phyloP scores from a whole-genome alignment of 768 basidiomycete species.

The Mycena floridula region DNA sequence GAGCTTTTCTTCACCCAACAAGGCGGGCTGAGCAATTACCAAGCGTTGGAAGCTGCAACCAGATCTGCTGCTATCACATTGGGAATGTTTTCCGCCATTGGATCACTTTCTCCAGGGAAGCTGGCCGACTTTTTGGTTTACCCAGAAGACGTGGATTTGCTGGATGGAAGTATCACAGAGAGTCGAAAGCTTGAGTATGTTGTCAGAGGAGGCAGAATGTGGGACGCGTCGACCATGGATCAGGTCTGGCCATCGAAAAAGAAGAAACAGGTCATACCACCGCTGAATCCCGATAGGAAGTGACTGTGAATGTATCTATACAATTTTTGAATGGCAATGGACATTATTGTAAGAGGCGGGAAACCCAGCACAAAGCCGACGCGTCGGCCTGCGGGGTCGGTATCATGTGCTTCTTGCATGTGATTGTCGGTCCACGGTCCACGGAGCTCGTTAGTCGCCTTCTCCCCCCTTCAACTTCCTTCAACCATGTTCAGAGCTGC shows the following conservation, averaged over 20 bases:
- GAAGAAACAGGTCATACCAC: constrained; percentile 46
- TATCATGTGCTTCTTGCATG: too few relatives aligned
- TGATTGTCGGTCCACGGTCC: too few relatives aligned
- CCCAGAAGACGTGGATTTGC: constrained; percentile 51
- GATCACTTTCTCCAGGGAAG: constrained; percentile 58
- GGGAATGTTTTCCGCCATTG: constrained; percentile 55
- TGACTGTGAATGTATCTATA: too few relatives aligned
- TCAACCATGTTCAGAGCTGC: background rate
- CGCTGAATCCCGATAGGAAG: constrained; percentile 34
- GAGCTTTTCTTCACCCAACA: constrained; percentile 62
- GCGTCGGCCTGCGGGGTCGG: too few relatives aligned
- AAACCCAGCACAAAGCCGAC: too few relatives aligned
- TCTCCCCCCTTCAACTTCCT: too few relatives aligned
- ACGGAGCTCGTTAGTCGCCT: too few relatives aligned
- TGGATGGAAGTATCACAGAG: constrained; percentile 42
- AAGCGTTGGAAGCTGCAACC: constrained; percentile 69
- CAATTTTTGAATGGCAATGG: too few relatives aligned
- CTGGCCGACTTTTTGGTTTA: constrained; percentile 70
- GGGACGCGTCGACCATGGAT: constrained; percentile 60
- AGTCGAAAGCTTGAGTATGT: constrained; percentile 50
- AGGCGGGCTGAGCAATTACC: constrained; percentile 66
- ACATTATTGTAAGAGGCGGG: too few relatives aligned
- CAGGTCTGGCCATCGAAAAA: constrained; percentile 70
- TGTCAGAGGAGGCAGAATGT: constrained; percentile 61
- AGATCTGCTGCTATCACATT: constrained; percentile 58